Evolutionary conservation across 441 rosid species (phyloP).

Genomic region (Omphalea diandra): DNA sequence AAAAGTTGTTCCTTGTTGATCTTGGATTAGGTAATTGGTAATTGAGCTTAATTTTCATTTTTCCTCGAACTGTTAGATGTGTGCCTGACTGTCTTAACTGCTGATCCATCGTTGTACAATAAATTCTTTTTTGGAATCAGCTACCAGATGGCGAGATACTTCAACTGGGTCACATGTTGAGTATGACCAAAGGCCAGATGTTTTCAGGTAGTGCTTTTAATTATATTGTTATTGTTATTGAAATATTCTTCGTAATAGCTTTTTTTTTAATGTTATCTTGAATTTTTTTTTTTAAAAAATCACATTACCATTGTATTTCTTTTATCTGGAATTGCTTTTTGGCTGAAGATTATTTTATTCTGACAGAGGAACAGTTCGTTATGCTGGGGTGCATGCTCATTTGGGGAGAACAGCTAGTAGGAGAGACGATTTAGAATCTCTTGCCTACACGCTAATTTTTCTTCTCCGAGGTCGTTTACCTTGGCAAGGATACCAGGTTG

Average conservation of each 20-base stretch:
- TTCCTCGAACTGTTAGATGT: background rate
- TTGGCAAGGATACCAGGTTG: constrained; percentile 97
- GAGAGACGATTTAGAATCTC: constrained; percentile 96
- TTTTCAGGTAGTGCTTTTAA: constrained; percentile 57
- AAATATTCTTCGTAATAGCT: background rate
- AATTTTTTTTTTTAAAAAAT: no score
- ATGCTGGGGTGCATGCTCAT: constrained; percentile 98
- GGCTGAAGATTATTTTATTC: background rate
- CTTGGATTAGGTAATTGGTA: constrained; percentile 73
- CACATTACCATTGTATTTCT: background rate
- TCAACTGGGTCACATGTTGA: constrained; percentile 88
- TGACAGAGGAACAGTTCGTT: constrained; percentile 85
- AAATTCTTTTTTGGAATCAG: constrained; percentile 31
- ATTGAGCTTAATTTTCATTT: background rate
- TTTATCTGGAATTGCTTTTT: background rate
- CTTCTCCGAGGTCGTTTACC: constrained; percentile 94
- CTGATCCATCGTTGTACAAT: background rate
- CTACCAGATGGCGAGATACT: constrained; percentile 82
- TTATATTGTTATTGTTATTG: background rate
- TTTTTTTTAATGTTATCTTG: no score
- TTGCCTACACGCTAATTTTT: constrained; percentile 94
- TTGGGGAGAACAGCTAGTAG: constrained; percentile 94
- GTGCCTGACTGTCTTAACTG: background rate
- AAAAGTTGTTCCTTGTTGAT: constrained; percentile 82
- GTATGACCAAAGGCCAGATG: constrained; percentile 97